These are phyloP conservation scores for Chenopodium formosanum DNA, from an alignment of 148 eudicot genomes.

Conservation along the genomic window DNA sequence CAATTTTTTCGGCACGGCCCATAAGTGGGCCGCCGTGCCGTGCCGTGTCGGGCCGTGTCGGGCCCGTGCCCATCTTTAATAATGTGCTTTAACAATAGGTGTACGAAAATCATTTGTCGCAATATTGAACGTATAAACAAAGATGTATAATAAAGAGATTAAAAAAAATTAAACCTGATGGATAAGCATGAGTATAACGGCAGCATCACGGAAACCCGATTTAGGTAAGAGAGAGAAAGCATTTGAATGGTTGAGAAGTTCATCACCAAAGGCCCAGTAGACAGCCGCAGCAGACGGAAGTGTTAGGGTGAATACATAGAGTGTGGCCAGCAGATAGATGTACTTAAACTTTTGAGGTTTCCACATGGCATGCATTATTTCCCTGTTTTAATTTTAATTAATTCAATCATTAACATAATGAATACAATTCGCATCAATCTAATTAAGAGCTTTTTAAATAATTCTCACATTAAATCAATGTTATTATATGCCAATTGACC, in stretches of 20 bases:
- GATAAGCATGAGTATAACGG: slow-evolving; percentile 84
- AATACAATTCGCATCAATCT: background rate
- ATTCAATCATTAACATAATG: background rate
- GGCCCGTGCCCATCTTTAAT: too few species aligned
- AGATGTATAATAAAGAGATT: background rate
- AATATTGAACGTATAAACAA: background rate
- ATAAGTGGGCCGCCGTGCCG: too few species aligned
- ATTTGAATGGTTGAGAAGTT: slow-evolving; percentile 70
- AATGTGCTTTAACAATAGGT: too few species aligned
- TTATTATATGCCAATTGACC: background rate
- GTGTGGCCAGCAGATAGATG: slow-evolving; percentile 76
- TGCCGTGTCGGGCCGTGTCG: too few species aligned
- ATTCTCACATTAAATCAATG: background rate
- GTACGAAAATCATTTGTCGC: too few species aligned
- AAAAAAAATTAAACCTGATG: slow-evolving; percentile 52
- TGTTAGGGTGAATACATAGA: slow-evolving; percentile 80
- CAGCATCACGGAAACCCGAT: slow-evolving; percentile 66
- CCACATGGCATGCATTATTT: slow-evolving; percentile 79
- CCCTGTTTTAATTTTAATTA: slow-evolving; percentile 35
- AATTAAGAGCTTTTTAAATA: background rate
- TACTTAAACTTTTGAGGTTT: slow-evolving; percentile 89
- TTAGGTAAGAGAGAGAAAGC: slow-evolving; percentile 81
- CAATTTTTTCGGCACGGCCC: too few species aligned
- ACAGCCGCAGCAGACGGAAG: slow-evolving; percentile 79
- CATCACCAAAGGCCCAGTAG: slow-evolving; percentile 88